phyloP scores from a whole-genome alignment of 2,329 filamentous ascomycete species.

The Stagonosporopsis vannaccii region DNA sequence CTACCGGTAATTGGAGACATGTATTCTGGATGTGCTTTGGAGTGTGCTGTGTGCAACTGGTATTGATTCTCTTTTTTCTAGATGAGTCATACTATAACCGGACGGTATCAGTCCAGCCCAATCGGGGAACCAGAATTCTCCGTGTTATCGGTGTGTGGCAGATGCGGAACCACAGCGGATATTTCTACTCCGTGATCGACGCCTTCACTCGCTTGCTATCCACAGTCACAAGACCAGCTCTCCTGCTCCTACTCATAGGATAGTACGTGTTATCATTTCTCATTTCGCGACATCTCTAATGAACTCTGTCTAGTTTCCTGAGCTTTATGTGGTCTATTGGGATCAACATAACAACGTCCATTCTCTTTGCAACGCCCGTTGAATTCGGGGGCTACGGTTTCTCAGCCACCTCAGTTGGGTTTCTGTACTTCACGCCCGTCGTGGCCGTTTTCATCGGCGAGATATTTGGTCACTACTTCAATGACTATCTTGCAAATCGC shows the following conservation, averaged over 20 bases:
- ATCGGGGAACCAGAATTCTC: not conserved
- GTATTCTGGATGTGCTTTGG: conserved; percentile 18
- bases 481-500: conserved; percentile 34
- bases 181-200: not conserved
- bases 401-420: conserved; percentile 8
- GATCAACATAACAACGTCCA: conserved; percentile 16
- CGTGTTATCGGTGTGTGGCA: conserved; percentile 12
- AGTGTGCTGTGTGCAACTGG: not conserved
- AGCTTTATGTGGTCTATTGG: conserved; percentile 17
- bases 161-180: conserved; percentile 1
- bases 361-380: conserved; percentile 8
- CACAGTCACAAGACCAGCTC: not conserved
- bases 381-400: conserved; percentile 11
- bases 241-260: not conserved
- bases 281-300: not conserved
- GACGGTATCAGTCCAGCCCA: not conserved
- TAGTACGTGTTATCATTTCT: not conserved
- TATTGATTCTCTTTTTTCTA: not conserved
- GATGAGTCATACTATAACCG: conserved; percentile 3
- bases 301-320: conserved; percentile 1
- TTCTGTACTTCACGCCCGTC: conserved; percentile 40
- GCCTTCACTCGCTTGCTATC: not conserved
- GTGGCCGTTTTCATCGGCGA: conserved; percentile 41
- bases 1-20: conserved; percentile 15
- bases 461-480: conserved; percentile 41